Conservation (phyloP, 805 yeast species). For the Pichia paraexigua region DNA sequence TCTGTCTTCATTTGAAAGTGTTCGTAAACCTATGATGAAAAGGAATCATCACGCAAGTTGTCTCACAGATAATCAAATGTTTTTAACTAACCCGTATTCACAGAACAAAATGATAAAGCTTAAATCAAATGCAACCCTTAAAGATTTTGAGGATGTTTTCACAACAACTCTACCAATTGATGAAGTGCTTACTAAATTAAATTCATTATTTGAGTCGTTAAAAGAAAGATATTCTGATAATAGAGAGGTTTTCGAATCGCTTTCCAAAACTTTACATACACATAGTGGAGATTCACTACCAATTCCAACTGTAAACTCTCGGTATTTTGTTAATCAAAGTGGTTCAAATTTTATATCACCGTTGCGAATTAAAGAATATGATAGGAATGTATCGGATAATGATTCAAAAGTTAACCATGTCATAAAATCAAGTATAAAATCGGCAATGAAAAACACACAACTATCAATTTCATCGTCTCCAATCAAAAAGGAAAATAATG, state of each 20-base stretch:
- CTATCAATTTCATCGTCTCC: neutral
- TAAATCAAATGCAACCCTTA: neutral
- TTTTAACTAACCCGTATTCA: neutral
- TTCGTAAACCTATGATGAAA: neutral
- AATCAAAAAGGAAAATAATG: neutral
- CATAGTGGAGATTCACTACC: neutral
- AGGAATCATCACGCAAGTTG: neutral
- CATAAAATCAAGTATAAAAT: neutral
- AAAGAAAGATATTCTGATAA: neutral
- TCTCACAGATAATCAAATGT: neutral
- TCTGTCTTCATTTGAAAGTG: neutral
- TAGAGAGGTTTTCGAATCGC: neutral
- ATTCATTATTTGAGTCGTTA: neutral
- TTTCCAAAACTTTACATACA: neutral
- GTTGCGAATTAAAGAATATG: neutral
- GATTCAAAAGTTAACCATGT: neutral
- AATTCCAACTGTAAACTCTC: neutral
- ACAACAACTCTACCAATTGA: neutral
- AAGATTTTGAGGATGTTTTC: neutral
- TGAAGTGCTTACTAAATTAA: neutral
- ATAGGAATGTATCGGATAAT: neutral
- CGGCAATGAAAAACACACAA: neutral
- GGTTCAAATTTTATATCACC: neutral
- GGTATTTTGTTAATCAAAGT: neutral
- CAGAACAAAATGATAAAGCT: neutral